Evolutionary conservation across 2,329 filamentous ascomycete genomes (phyloP).

Genomic region (Aschersonia sp.): DNA sequence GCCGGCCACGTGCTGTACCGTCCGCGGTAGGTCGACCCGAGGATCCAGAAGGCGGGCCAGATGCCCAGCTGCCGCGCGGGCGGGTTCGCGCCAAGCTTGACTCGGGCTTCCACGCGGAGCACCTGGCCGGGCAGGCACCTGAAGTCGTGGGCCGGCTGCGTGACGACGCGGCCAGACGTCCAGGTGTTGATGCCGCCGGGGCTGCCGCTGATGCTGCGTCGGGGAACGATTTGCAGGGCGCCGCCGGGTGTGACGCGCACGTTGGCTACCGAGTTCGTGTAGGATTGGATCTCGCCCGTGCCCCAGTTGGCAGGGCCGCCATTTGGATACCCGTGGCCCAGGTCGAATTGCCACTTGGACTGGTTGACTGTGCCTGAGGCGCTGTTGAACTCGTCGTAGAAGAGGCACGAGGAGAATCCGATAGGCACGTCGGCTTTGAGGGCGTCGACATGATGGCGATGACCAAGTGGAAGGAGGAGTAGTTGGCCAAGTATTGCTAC

Average conservation of each 20-base stretch:
- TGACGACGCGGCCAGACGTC: constrained; percentile 31
- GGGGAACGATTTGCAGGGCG: constrained; percentile 21
- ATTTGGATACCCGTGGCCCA: constrained; percentile 27
- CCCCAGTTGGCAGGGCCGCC: constrained; percentile 32
- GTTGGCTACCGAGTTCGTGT: constrained; percentile 25
- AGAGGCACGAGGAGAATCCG: constrained; percentile 10
- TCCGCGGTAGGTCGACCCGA: constrained; percentile 22
- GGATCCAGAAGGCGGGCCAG: constrained; percentile 32
- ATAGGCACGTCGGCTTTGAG: constrained; percentile 1
- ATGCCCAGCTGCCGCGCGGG: constrained; percentile 19
- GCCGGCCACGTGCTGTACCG: constrained; percentile 25
- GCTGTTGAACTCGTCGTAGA: constrained; percentile 14
- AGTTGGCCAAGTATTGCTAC: background rate
- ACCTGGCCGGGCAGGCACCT: constrained; percentile 15
- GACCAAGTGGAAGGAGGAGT: background rate
- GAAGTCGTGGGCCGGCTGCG: constrained; percentile 17
- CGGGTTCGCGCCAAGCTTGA: constrained; percentile 19
- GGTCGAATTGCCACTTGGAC: constrained; percentile 26
- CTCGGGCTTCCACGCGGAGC: constrained; percentile 22
- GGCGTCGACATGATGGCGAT: background rate
- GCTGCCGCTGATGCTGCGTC: constrained; percentile 11
- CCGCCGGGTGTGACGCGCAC: constrained; percentile 20
- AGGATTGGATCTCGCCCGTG: constrained; percentile 31
- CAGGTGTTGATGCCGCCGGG: constrained; percentile 10
- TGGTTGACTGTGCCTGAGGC: constrained; percentile 10